Base-by-base conservation (phyloP, 305 asterid genomes). In the Fraxinus sp. region DNA sequence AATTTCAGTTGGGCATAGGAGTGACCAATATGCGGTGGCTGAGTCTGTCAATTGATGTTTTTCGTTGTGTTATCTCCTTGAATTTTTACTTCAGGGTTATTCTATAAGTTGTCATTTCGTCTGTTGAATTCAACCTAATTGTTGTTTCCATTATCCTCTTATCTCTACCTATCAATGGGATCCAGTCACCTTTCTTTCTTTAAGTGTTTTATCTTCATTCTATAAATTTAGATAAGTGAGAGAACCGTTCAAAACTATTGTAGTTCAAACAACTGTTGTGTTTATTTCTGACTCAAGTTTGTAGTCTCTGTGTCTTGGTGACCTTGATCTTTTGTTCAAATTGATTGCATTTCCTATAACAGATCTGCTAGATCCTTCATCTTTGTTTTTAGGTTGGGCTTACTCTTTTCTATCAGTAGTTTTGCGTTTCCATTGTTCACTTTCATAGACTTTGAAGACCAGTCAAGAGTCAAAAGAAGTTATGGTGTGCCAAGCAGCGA, bases 401-500 rank as follows among this genome's bases (percentile, higher is more conserved):
- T 76, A 59, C 44, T 66, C 70, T 76, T 76, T 77, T 33, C 10
- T 37, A 36, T 32, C 64, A 80, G 64, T 77, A 10, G 83, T 78
- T 73, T 81, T 76, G 79, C 79, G 81, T 81, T 20, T 83, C 83
- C 72, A 24, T 36, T 62, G 55, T 64, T 84, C 73, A 33, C 77
- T 86, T 79, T 44, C 84, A 62, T 87, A 75, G 76, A 66, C 37
- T 77, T 81, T 76, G 79, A 84, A 90, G 79, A 81, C 80, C 77
- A 66, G 39, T 81, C 64, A 83, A 88, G 88, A 87, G 83, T 83
- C 84, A 55, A 87, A 81, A 90, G 91, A 80, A 92, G 95, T 92
- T 90, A 94, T 94, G 98, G 98, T 91, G 94, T 90, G 95, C 92
- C 97, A 91, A 91, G 92, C 95, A 78, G 96, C 96, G 7, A 88